Evolutionary conservation across 2,329 filamentous ascomycete genomes (phyloP).

Genomic region (Ploettnerulaceae sp.): DNA sequence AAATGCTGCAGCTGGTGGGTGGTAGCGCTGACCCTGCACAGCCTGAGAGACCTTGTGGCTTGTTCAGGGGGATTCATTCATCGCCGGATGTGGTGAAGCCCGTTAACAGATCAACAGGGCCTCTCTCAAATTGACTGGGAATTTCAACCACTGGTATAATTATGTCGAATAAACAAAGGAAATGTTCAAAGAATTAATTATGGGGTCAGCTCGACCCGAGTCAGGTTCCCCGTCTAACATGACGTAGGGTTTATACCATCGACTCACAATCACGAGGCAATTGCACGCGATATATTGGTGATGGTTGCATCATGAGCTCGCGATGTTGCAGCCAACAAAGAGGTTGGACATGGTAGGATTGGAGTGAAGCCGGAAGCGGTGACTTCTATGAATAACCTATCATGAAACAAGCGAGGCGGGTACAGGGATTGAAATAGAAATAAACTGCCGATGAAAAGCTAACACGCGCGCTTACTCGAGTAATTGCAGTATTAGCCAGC

Average conservation of each 20-base stretch:
- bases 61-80: constrained; percentile 1
- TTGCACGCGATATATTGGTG: neutral
- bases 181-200: too few species aligned
- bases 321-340: neutral
- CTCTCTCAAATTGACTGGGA: too few species aligned
- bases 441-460: neutral
- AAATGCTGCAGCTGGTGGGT: constrained; percentile 4
- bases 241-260: neutral
- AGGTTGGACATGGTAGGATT: neutral
- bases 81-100: constrained; percentile 4
- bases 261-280: neutral
- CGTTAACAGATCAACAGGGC: neutral
- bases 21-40: constrained; percentile 9
- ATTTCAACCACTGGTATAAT: too few species aligned
- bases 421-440: constrained; percentile 7
- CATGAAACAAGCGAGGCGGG: constrained; percentile 16
- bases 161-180: too few species aligned
- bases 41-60: constrained; percentile 10
- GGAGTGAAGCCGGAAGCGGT: neutral
- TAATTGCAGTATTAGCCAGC: too few species aligned
- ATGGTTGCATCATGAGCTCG: neutral
- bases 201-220: neutral
- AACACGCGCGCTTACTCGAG: constrained; percentile 19
- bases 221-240: neutral
- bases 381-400: constrained; percentile 11